phyloP scores from a whole-genome alignment of 2,329 filamentous ascomycete species.

The Fusarium praegraminearum region DNA sequence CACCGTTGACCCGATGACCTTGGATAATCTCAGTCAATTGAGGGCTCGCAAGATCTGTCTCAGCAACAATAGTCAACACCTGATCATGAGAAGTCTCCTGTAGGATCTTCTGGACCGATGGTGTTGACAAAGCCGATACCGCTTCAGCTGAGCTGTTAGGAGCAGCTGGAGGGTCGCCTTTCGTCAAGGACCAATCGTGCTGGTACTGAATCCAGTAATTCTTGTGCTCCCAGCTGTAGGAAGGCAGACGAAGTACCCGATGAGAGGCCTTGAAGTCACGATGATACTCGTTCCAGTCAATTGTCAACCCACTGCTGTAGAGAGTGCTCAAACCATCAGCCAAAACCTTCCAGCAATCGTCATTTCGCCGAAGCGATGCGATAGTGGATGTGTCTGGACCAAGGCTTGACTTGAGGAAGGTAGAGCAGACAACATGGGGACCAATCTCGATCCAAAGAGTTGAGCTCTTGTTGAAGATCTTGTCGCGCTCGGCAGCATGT shows the following conservation, averaged over 20 bases:
- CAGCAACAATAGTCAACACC: neutral
- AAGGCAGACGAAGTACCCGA: slow-evolving; percentile 71
- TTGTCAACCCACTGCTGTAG: slow-evolving; percentile 69
- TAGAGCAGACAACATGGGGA: slow-evolving; percentile 72
- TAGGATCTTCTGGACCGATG: slow-evolving; percentile 38
- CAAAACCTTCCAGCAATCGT: slow-evolving; percentile 74
- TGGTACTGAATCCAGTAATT: slow-evolving; percentile 75
- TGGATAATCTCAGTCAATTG: slow-evolving; percentile 25
- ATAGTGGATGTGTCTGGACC: slow-evolving; percentile 63
- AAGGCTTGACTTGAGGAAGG: slow-evolving; percentile 73
- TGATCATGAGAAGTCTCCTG: slow-evolving; percentile 17
- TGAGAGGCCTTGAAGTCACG: slow-evolving; percentile 58
- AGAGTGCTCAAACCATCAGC: slow-evolving; percentile 67
- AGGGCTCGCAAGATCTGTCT: neutral
- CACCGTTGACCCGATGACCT: slow-evolving; percentile 40
- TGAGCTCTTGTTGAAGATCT: slow-evolving; percentile 63
- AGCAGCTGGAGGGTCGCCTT: slow-evolving; percentile 57
- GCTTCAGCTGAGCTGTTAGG: neutral
- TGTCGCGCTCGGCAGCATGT: slow-evolving; percentile 60
- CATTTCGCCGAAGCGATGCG: slow-evolving; percentile 72
- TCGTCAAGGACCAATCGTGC: slow-evolving; percentile 78
- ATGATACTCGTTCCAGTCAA: slow-evolving; percentile 78
- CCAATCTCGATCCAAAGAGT: slow-evolving; percentile 77
- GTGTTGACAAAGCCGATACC: slow-evolving; percentile 16
- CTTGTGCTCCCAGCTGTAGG: slow-evolving; percentile 79